phyloP scores from a whole-genome alignment of 139 green algal genomes.

The Nannochloris sp. region DNA sequence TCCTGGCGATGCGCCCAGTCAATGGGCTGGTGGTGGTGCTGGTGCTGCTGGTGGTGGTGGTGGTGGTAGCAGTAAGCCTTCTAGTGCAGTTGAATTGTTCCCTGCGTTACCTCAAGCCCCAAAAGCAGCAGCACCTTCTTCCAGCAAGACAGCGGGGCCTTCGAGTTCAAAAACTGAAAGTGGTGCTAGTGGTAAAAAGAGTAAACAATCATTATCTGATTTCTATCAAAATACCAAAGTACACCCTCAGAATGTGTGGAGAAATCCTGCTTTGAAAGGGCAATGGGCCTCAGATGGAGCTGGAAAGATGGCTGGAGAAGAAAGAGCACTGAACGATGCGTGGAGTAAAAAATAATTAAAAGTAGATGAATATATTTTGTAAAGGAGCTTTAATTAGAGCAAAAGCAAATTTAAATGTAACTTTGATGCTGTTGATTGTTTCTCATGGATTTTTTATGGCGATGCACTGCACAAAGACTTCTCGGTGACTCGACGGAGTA shows the following conservation, averaged over 20 bases:
- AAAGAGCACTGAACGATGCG: constrained; percentile 20
- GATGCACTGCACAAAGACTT: too few species aligned
- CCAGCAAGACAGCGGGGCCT: neutral
- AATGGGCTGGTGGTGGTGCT: neutral
- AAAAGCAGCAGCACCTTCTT: neutral
- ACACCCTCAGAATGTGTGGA: constrained; percentile 35
- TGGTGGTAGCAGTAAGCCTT: neutral
- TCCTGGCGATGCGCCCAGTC: neutral
- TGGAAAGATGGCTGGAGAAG: constrained; percentile 14
- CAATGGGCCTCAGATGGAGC: constrained; percentile 9
- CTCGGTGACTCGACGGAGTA: too few species aligned
- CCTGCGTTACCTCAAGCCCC: neutral
- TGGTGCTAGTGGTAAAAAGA: neutral
- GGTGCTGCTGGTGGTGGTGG: neutral
- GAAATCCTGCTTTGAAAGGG: neutral
- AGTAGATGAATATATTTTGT: too few species aligned
- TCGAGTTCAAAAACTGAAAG: neutral
- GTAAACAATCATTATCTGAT: neutral
- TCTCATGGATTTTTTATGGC: too few species aligned
- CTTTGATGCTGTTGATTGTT: too few species aligned
- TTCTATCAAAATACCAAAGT: constrained; percentile 3
- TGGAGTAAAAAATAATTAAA: constrained; percentile 22
- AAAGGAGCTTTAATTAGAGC: too few species aligned
- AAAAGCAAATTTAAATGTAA: too few species aligned
- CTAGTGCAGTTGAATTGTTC: neutral